Evolutionary conservation across 495 filamentous ascomycete genomes (phyloP).

Genomic region (Podospora tetraspora): DNA sequence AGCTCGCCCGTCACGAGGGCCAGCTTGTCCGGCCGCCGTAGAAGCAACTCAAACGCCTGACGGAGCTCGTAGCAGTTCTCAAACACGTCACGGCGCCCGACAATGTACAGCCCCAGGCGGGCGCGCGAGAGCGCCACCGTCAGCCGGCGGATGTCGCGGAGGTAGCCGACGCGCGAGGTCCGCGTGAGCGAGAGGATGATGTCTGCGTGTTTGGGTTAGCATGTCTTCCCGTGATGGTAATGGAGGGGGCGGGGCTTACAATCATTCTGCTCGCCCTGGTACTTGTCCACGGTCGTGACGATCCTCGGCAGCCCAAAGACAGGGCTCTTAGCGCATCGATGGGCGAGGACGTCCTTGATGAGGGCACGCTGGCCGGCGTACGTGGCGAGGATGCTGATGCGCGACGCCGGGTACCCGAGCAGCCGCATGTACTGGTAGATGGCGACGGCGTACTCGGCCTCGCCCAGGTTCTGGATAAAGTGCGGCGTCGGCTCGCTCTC

Average conservation of each 20-base stretch:
- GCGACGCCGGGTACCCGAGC: conserved; percentile 87
- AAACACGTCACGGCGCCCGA: conserved; percentile 86
- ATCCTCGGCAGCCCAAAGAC: conserved; percentile 88
- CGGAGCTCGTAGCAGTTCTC: conserved; percentile 82
- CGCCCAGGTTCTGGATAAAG: conserved; percentile 94
- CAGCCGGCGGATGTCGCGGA: conserved; percentile 87
- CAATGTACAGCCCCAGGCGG: conserved; percentile 84
- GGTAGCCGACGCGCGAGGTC: conserved; percentile 84
- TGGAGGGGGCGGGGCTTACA: conserved; percentile 55
- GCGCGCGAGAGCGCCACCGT: conserved; percentile 96
- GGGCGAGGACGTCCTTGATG: conserved; percentile 81
- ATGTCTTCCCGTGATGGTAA: neutral
- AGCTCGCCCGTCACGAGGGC: conserved; percentile 78
- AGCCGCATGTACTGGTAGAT: conserved; percentile 97
- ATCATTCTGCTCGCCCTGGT: conserved; percentile 98
- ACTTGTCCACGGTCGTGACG: conserved; percentile 95
- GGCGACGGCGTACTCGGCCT: conserved; percentile 94
- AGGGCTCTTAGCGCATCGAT: conserved; percentile 74
- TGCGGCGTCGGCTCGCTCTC: conserved; percentile 91
- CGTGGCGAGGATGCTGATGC: conserved; percentile 84
- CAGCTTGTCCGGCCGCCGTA: conserved; percentile 73
- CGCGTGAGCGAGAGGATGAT: conserved; percentile 88
- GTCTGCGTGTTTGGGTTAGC: conserved; percentile 47
- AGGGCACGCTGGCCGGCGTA: conserved; percentile 94
- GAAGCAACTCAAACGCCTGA: conserved; percentile 70